These are phyloP conservation scores for Pythium grandisporangium DNA, from an alignment of 352 stramenopile species.

Conservation along the genomic window DNA sequence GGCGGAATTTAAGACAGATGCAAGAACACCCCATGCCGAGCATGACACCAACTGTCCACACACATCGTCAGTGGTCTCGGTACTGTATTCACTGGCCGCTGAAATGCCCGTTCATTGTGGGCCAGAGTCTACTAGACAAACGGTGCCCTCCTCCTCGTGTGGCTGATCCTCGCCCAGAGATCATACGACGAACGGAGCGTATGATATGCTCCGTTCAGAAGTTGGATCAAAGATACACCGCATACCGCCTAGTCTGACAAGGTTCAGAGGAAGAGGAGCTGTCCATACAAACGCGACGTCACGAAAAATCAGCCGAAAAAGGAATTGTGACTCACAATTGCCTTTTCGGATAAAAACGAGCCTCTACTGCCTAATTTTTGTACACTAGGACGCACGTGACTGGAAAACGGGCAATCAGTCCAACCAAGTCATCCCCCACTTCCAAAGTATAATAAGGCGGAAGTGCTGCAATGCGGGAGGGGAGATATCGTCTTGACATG, in stretches of 20 bases:
- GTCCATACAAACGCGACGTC: neutral
- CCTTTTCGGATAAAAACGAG: neutral
- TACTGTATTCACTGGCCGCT: neutral
- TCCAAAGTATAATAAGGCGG: too few relatives aligned
- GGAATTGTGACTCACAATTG: neutral
- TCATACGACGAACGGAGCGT: neutral
- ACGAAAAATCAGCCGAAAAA: neutral
- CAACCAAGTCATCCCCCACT: too few relatives aligned
- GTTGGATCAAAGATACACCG: too few relatives aligned
- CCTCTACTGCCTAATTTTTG: neutral
- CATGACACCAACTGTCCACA: neutral
- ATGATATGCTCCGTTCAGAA: too few relatives aligned
- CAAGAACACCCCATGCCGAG: neutral
- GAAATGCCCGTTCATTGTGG: neutral
- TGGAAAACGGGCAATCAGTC: too few relatives aligned
- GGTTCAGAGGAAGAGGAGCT: neutral
- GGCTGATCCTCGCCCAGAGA: neutral
- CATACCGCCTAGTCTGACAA: neutral
- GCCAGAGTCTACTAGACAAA: too few relatives aligned
- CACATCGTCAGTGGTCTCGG: neutral
- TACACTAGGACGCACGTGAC: too few relatives aligned
- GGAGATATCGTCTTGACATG: too few relatives aligned
- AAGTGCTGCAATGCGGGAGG: too few relatives aligned
- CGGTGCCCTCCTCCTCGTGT: neutral
- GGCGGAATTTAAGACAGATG: neutral